phyloP scores from a whole-genome alignment of 805 yeast genomes.

The Lipomyces sp. region DNA sequence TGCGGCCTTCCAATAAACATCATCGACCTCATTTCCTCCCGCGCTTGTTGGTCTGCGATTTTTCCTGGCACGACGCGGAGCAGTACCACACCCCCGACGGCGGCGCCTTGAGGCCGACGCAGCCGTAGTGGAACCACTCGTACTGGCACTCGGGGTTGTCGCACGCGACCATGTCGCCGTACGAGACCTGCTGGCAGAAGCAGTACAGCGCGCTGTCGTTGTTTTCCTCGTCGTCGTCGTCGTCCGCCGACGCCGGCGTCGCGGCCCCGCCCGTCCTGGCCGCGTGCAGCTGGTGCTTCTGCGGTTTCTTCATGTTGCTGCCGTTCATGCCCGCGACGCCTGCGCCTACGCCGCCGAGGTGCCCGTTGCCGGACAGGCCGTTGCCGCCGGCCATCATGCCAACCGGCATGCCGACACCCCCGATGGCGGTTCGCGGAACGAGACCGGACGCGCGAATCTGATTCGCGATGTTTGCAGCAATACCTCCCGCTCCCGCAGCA shows the following conservation, averaged over 20 bases:
- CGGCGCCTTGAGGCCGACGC: slow-evolving; percentile 85
- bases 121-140: slow-evolving; percentile 96
- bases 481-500: slow-evolving; percentile 8
- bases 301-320: background rate
- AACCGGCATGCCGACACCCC: too few species aligned
- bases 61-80: slow-evolving; percentile 45
- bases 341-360: too few species aligned
- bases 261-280: background rate
- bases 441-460: slow-evolving; percentile 20
- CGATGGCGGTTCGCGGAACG: slow-evolving; percentile 6
- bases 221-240: slow-evolving; percentile 31
- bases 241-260: slow-evolving; percentile 20
- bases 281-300: background rate
- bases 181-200: slow-evolving; percentile 89
- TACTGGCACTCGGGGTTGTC: slow-evolving; percentile 83
- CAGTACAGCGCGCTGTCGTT: slow-evolving; percentile 76
- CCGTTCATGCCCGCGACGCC: background rate
- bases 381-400: too few species aligned
- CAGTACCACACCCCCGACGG: slow-evolving; percentile 96
- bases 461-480: slow-evolving; percentile 18
- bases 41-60: slow-evolving; percentile 12
- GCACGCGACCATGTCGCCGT: slow-evolving; percentile 96
- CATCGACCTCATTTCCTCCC: slow-evolving; percentile 19
- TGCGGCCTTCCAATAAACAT: too few species aligned
- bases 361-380: slow-evolving; percentile 9